phyloP scores from a whole-genome alignment of 2,329 filamentous ascomycete genomes.

The Sporothrix variecibatus region DNA sequence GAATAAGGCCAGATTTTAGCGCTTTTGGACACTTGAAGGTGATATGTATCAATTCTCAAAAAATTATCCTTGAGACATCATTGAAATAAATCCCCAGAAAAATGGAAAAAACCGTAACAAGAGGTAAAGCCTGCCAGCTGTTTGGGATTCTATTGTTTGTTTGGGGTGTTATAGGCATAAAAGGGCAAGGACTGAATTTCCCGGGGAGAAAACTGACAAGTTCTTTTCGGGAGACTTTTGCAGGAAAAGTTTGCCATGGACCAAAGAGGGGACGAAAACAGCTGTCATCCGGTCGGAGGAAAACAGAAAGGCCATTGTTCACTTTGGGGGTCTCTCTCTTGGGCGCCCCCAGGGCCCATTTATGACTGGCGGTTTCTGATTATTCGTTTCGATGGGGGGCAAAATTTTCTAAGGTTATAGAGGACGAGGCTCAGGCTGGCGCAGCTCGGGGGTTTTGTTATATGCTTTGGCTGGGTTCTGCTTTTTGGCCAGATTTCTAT shows the following conservation, averaged over 20 bases:
- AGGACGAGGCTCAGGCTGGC: neutral
- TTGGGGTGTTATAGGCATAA: neutral
- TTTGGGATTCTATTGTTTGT: neutral
- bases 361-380: neutral
- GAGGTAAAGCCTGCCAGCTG: constrained; percentile 16
- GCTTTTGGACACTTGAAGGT: no score
- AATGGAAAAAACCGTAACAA: neutral
- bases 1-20: no score
- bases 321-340: no score
- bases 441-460: no score
- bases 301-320: neutral
- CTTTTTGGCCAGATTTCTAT: neutral
- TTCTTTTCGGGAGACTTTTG: neutral
- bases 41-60: no score
- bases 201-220: neutral
- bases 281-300: constrained; percentile 10
- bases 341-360: no score
- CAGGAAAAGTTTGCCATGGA: neutral
- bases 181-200: no score
- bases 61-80: no score
- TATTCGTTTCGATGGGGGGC: no score
- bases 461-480: neutral
- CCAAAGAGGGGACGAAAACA: neutral
- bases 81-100: no score
- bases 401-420: neutral